phyloP scores from a whole-genome alignment of 2,329 filamentous ascomycete species.

The Elsinoe batatas region DNA sequence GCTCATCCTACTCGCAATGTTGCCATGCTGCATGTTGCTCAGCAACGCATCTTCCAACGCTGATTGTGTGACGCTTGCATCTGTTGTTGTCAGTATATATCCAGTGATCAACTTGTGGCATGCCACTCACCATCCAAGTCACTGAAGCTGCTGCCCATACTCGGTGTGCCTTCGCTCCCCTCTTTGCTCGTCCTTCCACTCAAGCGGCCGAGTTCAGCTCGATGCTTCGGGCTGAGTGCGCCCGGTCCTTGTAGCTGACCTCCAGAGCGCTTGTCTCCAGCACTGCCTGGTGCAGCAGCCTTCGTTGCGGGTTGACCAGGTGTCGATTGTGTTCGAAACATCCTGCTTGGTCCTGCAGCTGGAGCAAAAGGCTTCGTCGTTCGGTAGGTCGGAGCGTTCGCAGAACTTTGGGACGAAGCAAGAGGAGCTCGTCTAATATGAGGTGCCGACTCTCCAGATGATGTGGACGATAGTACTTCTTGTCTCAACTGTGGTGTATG shows the following conservation, averaged over 20 bases:
- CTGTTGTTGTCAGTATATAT: constrained; percentile 31
- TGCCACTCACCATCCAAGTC: constrained; percentile 59
- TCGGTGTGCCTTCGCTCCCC: constrained; percentile 63
- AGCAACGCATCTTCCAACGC: constrained; percentile 69
- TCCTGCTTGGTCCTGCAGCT: neutral
- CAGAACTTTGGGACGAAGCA: constrained; percentile 1
- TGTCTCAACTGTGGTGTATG: constrained; percentile 13
- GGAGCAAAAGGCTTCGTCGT: neutral
- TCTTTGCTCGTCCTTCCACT: constrained; percentile 48
- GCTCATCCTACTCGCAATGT: constrained; percentile 47
- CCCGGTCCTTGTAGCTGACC: constrained; percentile 16
- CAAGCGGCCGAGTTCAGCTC: constrained; percentile 47
- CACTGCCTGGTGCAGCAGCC: neutral
- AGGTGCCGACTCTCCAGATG: neutral
- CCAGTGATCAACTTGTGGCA: neutral
- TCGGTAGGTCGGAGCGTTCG: neutral
- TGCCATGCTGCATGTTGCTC: constrained; percentile 57
- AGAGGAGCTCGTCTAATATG: neutral
- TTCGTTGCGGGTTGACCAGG: neutral
- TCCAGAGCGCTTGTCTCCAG: constrained; percentile 45
- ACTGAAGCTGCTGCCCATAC: constrained; percentile 78
- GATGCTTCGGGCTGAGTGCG: constrained; percentile 43
- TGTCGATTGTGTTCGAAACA: neutral
- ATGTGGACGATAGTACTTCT: neutral
- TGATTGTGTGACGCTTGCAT: constrained; percentile 71